phyloP scores from a whole-genome alignment of 2,329 filamentous ascomycete genomes.

The Septoria petroselini region DNA sequence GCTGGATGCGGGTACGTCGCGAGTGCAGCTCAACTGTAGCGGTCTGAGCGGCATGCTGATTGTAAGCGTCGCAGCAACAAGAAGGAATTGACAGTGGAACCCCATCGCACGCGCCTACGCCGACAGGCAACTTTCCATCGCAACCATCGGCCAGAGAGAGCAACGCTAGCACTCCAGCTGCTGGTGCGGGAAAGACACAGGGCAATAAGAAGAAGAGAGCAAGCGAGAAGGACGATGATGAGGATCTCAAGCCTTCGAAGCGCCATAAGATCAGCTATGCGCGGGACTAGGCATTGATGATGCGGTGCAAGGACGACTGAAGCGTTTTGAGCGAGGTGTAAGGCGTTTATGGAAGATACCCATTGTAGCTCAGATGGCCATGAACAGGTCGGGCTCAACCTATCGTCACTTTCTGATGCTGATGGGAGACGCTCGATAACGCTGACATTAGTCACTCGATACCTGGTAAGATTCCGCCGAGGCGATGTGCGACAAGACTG shows the following conservation, averaged over 20 bases:
- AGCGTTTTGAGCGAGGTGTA: slow-evolving; percentile 13
- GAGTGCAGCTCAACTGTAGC: background rate
- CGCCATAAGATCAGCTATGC: slow-evolving; percentile 52
- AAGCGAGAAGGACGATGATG: slow-evolving; percentile 47
- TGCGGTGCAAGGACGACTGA: background rate
- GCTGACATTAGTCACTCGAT: no score
- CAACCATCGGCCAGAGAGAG: slow-evolving; percentile 41
- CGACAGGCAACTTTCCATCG: slow-evolving; percentile 47
- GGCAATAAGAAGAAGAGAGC: slow-evolving; percentile 49
- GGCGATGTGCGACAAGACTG: no score
- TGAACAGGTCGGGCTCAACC: no score
- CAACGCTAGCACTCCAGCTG: slow-evolving; percentile 43
- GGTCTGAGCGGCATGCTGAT: slow-evolving; percentile 6
- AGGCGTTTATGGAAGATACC: no score
- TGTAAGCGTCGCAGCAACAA: slow-evolving; percentile 27
- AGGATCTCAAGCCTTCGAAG: slow-evolving; percentile 46
- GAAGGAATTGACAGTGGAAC: slow-evolving; percentile 38
- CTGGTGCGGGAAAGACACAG: slow-evolving; percentile 37
- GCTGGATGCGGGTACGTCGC: slow-evolving; percentile 36
- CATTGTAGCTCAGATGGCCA: no score
- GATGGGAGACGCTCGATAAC: no score
- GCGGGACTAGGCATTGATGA: slow-evolving; percentile 39
- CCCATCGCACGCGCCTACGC: slow-evolving; percentile 49
- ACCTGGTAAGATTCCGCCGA: no score
- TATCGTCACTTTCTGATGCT: no score